These are phyloP conservation scores for Cyberlindnera suaveolens DNA, from an alignment of 805 yeast species.

Conservation along the genomic window DNA sequence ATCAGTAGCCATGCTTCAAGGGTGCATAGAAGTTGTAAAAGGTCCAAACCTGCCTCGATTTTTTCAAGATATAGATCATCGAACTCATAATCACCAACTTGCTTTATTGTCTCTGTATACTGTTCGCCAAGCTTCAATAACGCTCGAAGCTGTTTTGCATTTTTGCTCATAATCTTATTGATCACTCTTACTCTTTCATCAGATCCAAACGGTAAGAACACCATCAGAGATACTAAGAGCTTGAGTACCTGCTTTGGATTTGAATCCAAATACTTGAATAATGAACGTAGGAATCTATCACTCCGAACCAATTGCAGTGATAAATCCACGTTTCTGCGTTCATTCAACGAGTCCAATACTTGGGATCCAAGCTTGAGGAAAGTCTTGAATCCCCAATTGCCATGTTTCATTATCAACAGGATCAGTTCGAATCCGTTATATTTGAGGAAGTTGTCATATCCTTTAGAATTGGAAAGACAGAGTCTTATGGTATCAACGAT, in stretches of 20 bases:
- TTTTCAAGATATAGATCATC: conserved; percentile 15
- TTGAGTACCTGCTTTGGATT: conserved; percentile 7
- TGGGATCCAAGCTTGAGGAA: conserved; percentile 10
- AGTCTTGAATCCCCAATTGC: conserved; percentile 6
- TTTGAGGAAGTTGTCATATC: conserved; percentile 9
- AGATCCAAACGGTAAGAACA: conserved; percentile 17
- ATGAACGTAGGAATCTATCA: conserved; percentile 11
- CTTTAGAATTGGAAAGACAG: conserved; percentile 3
- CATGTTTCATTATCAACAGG: conserved; percentile 5
- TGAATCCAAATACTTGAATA: conserved; percentile 8
- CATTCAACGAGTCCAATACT: conserved; percentile 10
- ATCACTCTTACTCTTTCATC: conserved; percentile 20
- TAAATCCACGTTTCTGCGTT: conserved; percentile 7
- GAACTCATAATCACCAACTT: conserved; percentile 5
- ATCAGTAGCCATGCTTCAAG: conserved; percentile 16
- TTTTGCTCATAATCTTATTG: conserved; percentile 13
- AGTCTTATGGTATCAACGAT: conserved; percentile 11
- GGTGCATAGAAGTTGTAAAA: conserved; percentile 12
- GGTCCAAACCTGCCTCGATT: conserved; percentile 15
- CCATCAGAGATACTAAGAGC: conserved; percentile 9
- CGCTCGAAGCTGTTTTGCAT: conserved; percentile 9
- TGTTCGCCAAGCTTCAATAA: conserved; percentile 3
- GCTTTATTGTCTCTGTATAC: neutral
- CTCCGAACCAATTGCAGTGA: conserved; percentile 7
- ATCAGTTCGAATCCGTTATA: conserved; percentile 19